Percentiles rank a stretch among this genome's conserved stretches.
Evolutionary conservation across 2,329 filamentous ascomycete genomes (phyloP).

Genomic region (Fonsecaea monophora): DNA sequence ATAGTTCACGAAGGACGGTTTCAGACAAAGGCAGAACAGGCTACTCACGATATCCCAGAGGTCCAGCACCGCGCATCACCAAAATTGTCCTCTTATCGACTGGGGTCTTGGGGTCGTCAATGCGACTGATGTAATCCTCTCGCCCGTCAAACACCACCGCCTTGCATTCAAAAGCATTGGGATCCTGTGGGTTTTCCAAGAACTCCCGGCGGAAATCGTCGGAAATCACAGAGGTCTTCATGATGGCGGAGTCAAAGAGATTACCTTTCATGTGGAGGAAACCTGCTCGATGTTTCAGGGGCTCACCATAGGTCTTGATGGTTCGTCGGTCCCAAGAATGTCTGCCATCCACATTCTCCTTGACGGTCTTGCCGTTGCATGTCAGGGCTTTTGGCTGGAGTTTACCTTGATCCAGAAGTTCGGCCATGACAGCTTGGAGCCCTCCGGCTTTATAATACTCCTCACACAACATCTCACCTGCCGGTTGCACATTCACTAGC

Average conservation of each 20-base stretch:
- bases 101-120: conserved; percentile 50
- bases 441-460: conserved; percentile 63
- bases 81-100: conserved; percentile 55
- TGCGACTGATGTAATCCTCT: conserved; percentile 55
- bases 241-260: conserved; percentile 60
- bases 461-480: conserved; percentile 60
- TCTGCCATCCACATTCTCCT: conserved; percentile 53
- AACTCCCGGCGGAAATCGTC: conserved; percentile 54
- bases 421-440: conserved; percentile 61
- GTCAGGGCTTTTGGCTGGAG: conserved; percentile 54
- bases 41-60: conserved; percentile 52
- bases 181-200: conserved; percentile 55
- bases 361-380: conserved; percentile 56
- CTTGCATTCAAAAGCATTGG: conserved; percentile 56
- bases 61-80: conserved; percentile 59
- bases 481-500: conserved; percentile 63
- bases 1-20: not conserved
- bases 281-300: conserved; percentile 58
- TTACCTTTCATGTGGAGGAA: conserved; percentile 59
- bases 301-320: conserved; percentile 55
- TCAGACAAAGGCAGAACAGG: not conserved
- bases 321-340: conserved; percentile 59
- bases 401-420: conserved; percentile 58
- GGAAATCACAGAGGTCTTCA: conserved; percentile 61
- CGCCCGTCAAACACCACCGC: conserved; percentile 60